phyloP scores from a whole-genome alignment of 2,329 filamentous ascomycete genomes.

The Epicoccum nigrum region DNA sequence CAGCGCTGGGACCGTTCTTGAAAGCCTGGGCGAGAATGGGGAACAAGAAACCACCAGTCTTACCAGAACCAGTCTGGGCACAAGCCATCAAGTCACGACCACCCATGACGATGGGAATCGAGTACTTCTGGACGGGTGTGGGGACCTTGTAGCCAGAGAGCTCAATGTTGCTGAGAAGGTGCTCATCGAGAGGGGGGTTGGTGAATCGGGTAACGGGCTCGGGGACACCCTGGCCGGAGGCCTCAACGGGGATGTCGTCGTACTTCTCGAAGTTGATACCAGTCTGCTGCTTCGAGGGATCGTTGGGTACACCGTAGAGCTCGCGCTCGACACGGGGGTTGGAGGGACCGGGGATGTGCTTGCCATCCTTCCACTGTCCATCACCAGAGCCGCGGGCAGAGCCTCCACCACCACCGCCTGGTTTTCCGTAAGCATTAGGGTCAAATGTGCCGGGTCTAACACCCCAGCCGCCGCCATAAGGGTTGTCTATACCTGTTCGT shows the following conservation, averaged over 20 bases:
- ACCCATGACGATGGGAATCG: conserved; percentile 97
- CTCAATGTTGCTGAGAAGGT: conserved; percentile 90
- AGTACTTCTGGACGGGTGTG: conserved; percentile 99
- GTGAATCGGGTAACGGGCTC: conserved; percentile 90
- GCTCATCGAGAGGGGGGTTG: conserved; percentile 93
- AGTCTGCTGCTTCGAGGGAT: conserved; percentile 92
- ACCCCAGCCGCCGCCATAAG: conserved; percentile 48
- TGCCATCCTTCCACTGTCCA: conserved; percentile 94
- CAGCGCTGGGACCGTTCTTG: conserved; percentile 78
- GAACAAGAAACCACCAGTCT: conserved; percentile 99
- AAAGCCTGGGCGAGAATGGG: conserved; percentile 98
- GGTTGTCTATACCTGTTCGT: conserved; percentile 46
- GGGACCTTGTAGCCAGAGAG: conserved; percentile 93
- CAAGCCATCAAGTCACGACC: conserved; percentile 99
- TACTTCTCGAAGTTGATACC: conserved; percentile 99
- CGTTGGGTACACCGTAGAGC: conserved; percentile 88
- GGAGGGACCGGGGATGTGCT: conserved; percentile 87
- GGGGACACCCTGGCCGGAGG: conserved; percentile 89
- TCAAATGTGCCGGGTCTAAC: conserved; percentile 60
- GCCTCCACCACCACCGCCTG: conserved; percentile 58
- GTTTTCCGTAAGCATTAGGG: conserved; percentile 67
- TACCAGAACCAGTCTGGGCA: conserved; percentile 99
- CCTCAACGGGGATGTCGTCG: conserved; percentile 98
- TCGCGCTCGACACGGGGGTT: conserved; percentile 94
- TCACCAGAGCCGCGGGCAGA: conserved; percentile 84